Evolutionary conservation across 2,329 filamentous ascomycete species (phyloP).

Genomic region (Pseudogymnoascus sp.): DNA sequence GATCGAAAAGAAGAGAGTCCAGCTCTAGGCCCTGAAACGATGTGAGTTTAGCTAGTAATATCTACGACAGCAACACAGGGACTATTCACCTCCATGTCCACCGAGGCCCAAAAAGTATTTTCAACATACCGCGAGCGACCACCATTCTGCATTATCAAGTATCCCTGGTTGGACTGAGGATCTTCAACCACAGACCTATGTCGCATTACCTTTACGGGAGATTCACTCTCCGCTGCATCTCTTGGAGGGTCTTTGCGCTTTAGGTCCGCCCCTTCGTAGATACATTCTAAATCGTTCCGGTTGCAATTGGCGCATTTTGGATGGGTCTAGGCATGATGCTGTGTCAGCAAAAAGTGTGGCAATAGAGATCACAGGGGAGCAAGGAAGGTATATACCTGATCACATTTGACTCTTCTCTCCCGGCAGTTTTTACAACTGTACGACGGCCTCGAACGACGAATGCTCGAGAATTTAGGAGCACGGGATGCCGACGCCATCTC

Average conservation of each 20-base stretch:
- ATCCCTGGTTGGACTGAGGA: background rate
- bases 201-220: background rate
- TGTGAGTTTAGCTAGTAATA: background rate
- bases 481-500: background rate
- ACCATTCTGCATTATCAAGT: conserved; percentile 8
- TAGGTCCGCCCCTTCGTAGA: background rate
- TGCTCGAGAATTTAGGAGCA: background rate
- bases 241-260: background rate
- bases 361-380: background rate
- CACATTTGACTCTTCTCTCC: background rate
- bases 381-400: background rate
- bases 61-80: background rate
- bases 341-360: background rate
- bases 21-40: background rate
- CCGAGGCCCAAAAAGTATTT: conserved; percentile 63
- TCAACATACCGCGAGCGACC: conserved; percentile 63
- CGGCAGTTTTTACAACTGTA: background rate
- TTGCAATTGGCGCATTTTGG: background rate
- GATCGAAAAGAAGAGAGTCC: background rate
- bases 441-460: background rate
- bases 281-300: background rate
- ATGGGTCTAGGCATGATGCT: background rate
- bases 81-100: conserved; percentile 58
- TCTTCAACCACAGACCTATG: background rate
- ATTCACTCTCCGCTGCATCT: background rate